Conservation (phyloP, 176 grass and related monocot species). For the Avena atlantica region DNA sequence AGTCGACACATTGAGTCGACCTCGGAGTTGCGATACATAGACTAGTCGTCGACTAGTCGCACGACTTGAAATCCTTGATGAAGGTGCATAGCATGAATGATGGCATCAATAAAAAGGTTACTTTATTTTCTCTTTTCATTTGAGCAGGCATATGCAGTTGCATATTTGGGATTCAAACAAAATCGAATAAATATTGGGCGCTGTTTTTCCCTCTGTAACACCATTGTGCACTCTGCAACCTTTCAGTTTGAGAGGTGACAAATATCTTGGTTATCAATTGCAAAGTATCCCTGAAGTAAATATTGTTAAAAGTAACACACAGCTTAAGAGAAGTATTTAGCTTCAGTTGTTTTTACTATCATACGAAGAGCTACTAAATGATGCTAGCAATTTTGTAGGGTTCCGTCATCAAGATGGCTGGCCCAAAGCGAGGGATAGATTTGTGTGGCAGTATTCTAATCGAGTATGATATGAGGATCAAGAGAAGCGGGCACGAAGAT, state of each 20-base stretch:
- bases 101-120: background rate
- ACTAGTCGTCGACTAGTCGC: too few species aligned
- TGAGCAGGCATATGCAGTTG: background rate
- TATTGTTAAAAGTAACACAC: background rate
- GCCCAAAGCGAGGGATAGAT: constrained; percentile 40
- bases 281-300: background rate
- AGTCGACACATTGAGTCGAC: too few species aligned
- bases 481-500: background rate
- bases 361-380: background rate
- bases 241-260: background rate
- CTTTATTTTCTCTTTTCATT: background rate
- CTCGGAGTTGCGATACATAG: too few species aligned
- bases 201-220: background rate
- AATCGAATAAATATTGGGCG: background rate
- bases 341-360: background rate
- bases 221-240: background rate
- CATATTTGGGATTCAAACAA: background rate
- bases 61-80: too few species aligned
- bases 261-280: background rate
- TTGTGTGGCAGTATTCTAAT: background rate
- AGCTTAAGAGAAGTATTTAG: background rate
- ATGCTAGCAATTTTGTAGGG: constrained; percentile 21
- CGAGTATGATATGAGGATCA: constrained; percentile 40
- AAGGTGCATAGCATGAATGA: background rate
- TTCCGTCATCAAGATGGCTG: constrained; percentile 29